These are phyloP conservation scores for Spathaspora gorwiae DNA, from an alignment of 805 yeast species.

Conservation along the genomic window DNA sequence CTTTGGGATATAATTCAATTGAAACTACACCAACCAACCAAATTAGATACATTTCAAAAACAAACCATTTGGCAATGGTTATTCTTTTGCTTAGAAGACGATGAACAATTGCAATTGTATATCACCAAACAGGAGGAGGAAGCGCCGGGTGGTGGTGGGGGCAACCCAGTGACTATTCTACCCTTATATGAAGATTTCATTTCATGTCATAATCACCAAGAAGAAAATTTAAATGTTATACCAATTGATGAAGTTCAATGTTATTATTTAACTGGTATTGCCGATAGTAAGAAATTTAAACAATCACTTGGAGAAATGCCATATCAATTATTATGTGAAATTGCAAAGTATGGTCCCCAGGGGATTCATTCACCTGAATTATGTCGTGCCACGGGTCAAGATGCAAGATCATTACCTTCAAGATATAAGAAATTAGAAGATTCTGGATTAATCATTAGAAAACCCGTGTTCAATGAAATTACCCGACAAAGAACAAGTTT, in stretches of 20 bases:
- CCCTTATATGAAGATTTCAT: slow-evolving; percentile 17
- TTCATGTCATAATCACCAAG: slow-evolving; percentile 10
- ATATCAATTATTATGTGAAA: slow-evolving; percentile 54
- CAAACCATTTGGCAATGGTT: slow-evolving; percentile 39
- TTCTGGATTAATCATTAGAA: slow-evolving; percentile 44
- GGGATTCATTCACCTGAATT: slow-evolving; percentile 62
- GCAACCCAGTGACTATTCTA: slow-evolving; percentile 9
- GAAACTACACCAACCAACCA: slow-evolving; percentile 11
- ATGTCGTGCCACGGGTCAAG: slow-evolving; percentile 58
- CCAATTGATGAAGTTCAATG: slow-evolving; percentile 57
- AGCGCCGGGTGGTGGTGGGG: background rate
- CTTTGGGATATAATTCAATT: slow-evolving; percentile 22
- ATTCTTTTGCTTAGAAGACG: slow-evolving; percentile 17
- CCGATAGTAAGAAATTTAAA: slow-evolving; percentile 42
- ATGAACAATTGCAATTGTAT: slow-evolving; percentile 9
- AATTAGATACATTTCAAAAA: slow-evolving; percentile 32
- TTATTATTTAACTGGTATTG: slow-evolving; percentile 49
- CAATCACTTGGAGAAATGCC: slow-evolving; percentile 49
- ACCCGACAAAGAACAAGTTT: slow-evolving; percentile 52
- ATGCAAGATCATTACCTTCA: slow-evolving; percentile 63
- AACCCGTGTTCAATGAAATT: slow-evolving; percentile 23
- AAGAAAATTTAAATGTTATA: slow-evolving; percentile 15
- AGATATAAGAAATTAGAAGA: slow-evolving; percentile 54
- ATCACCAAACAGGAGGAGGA: background rate
- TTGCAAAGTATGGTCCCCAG: slow-evolving; percentile 49